Base-by-base conservation (phyloP, 768 basidiomycete genomes). In the Mycena vulgaris region DNA sequence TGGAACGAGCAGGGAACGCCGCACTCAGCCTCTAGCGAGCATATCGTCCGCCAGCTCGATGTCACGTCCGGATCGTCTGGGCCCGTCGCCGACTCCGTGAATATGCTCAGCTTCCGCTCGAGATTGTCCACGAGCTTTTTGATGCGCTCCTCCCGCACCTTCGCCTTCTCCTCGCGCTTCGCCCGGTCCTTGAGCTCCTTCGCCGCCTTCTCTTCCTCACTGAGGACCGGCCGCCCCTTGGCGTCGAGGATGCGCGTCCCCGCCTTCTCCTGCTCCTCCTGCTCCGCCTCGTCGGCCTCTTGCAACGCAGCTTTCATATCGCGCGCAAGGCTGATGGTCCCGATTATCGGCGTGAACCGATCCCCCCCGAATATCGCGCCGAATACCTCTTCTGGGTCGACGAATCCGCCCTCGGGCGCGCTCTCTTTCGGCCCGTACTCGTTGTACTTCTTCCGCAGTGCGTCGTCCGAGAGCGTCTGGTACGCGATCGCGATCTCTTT, bases 281-380 rank as follows among this genome's bases (percentile, higher is more conserved):
- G 86, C 65, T 90, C 91, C 0, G 85, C 88, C 57, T 93, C 93
- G 40, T 93, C 93, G 0, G 90, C 95, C 77, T 96, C 95, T 76
- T 97, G 95, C 76, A 97, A 80, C 5, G 95, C 96, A 3, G 92
- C 87, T 84, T 97, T 97, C 96, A 97, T 96, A 75, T 97, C 96
- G 75, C 89, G 87, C 33, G 94, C 96, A 62, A 97, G 83, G 69
- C 93, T 94, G 74, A 97, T 96, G 49, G 92, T 87, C 10, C 96
- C 96, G 77, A 97, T 96, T 76, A 97, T 94, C 3, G 94, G 91
- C 49, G 90, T 81, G 80, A 97, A 97, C 33, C 91, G 83, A 59
- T 96, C 95, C 2, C 95, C 95, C 49, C 96, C 96, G 72, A 97
- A 97, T 69, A 97, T 93, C 14, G 92, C 92, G 7, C 93, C 89